These are phyloP conservation scores for Gautieria morchelliformis DNA, from an alignment of 768 basidiomycete genomes.

Conservation along the genomic window DNA sequence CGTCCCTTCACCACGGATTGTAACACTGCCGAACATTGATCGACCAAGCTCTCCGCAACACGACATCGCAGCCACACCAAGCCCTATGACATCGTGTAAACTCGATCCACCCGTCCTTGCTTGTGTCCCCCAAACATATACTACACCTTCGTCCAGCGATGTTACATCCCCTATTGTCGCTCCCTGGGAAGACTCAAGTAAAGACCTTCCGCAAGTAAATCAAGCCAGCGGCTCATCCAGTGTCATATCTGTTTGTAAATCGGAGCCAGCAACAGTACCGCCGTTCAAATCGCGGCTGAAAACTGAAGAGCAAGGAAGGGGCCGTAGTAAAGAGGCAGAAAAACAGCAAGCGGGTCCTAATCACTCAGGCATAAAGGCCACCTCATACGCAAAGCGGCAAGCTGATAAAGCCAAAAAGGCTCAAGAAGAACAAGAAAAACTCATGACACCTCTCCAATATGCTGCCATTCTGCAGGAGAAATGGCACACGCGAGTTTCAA, in stretches of 20 bases:
- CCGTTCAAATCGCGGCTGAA: background rate
- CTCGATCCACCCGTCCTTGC: background rate
- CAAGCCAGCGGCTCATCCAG: too few species aligned
- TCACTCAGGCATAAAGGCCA: background rate
- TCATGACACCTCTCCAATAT: constrained; percentile 43
- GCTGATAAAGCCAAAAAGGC: constrained; percentile 14
- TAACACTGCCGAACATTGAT: too few species aligned
- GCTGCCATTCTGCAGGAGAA: constrained; percentile 28
- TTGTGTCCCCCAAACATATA: background rate
- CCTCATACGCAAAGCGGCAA: background rate
- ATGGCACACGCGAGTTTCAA: constrained; percentile 26
- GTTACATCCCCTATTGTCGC: background rate
- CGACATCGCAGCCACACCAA: too few species aligned
- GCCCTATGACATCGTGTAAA: too few species aligned
- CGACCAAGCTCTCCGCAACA: too few species aligned
- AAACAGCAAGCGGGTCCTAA: background rate
- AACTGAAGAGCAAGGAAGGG: background rate
- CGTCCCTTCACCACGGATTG: too few species aligned
- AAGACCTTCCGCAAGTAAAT: too few species aligned
- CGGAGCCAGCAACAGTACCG: too few species aligned
- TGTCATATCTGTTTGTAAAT: too few species aligned
- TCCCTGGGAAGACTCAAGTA: background rate
- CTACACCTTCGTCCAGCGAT: background rate
- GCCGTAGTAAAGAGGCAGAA: background rate
- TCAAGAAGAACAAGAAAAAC: constrained; percentile 25